Percentiles rank a stretch among this genome's conserved stretches.
phyloP scores from a whole-genome alignment of 75 land plant species.

The Larix kaempferi region DNA sequence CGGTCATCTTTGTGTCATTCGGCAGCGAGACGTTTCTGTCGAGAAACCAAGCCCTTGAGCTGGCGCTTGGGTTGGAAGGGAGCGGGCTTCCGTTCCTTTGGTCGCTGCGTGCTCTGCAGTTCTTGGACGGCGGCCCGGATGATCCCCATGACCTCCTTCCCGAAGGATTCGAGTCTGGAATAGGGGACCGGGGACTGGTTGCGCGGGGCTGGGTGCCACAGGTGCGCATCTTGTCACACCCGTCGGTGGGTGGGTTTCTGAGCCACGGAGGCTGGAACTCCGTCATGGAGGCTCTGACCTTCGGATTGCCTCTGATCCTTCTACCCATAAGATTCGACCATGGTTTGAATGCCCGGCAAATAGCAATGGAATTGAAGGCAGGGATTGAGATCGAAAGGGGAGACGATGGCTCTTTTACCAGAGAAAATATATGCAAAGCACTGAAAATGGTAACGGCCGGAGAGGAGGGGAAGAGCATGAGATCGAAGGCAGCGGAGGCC shows the following conservation, averaged over 20 bases:
- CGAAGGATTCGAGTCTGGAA: background rate
- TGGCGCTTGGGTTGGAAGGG: slow-evolving; percentile 41
- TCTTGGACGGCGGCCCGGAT: background rate
- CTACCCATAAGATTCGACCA: slow-evolving; percentile 34
- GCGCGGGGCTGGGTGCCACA: slow-evolving; percentile 17
- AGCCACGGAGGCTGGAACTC: slow-evolving; percentile 37
- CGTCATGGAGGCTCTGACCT: slow-evolving; percentile 7
- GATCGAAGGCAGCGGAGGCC: slow-evolving; percentile 7
- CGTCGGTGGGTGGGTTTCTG: slow-evolving; percentile 19
- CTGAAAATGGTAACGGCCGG: slow-evolving; percentile 7
- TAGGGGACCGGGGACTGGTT: slow-evolving; percentile 6
- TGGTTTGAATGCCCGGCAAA: slow-evolving; percentile 14
- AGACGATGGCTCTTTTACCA: slow-evolving; percentile 1
- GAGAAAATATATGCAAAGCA: slow-evolving; percentile 16
- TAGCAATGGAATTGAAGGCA: background rate
- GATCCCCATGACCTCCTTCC: background rate
- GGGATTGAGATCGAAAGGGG: slow-evolving; percentile 6
- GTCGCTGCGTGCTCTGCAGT: slow-evolving; percentile 24
- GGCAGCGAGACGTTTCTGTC: slow-evolving; percentile 43
- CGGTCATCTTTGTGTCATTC: slow-evolving; percentile 47
- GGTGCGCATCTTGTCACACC: slow-evolving; percentile 9
- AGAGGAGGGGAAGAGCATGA: slow-evolving; percentile 10
- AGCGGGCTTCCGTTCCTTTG: slow-evolving; percentile 40
- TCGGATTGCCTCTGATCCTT: slow-evolving; percentile 16
- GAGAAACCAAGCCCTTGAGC: slow-evolving; percentile 28